These are phyloP conservation scores for Arthrobotrys sphaeroides DNA, from an alignment of 2,329 filamentous ascomycete genomes.

Conservation along the genomic window DNA sequence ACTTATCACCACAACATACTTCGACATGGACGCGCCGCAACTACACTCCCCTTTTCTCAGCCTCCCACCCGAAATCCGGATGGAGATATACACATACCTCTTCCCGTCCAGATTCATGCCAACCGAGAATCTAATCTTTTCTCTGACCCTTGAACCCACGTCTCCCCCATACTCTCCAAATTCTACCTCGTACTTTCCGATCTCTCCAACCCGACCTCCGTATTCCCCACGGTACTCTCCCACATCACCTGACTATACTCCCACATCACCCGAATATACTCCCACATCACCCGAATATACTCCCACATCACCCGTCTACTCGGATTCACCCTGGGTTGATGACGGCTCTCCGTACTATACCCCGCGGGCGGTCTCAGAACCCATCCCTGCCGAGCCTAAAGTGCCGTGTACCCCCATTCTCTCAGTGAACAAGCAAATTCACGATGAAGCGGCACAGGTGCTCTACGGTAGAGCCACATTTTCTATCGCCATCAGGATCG, in stretches of 20 bases:
- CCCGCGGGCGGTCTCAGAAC: not conserved
- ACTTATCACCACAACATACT: not conserved
- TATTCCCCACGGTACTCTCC: not conserved
- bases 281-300: too few species aligned
- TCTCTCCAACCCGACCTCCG: not conserved
- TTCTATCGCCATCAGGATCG: not conserved
- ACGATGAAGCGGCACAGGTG: not conserved
- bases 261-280: not conserved
- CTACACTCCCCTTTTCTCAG: not conserved
- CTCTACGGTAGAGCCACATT: not conserved
- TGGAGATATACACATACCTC: not conserved
- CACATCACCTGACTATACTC: not conserved
- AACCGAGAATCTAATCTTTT: too few species aligned
- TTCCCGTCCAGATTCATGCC: not conserved
- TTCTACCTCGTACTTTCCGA: not conserved
- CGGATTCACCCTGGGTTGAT: too few species aligned
- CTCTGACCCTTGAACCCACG: too few species aligned
- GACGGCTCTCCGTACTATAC: too few species aligned
- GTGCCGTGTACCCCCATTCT: not conserved
- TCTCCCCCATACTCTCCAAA: not conserved
- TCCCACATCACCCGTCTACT: too few species aligned
- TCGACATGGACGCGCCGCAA: too few species aligned
- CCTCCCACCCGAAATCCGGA: not conserved
- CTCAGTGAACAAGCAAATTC: slow-evolving; percentile 1
- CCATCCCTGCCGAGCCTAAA: not conserved